A percentile compares a stretch with the other conserved stretches of the same genome.
Conservation (phyloP, 2,329 filamentous ascomycete species). For the Zasmidium citrigriseum region DNA sequence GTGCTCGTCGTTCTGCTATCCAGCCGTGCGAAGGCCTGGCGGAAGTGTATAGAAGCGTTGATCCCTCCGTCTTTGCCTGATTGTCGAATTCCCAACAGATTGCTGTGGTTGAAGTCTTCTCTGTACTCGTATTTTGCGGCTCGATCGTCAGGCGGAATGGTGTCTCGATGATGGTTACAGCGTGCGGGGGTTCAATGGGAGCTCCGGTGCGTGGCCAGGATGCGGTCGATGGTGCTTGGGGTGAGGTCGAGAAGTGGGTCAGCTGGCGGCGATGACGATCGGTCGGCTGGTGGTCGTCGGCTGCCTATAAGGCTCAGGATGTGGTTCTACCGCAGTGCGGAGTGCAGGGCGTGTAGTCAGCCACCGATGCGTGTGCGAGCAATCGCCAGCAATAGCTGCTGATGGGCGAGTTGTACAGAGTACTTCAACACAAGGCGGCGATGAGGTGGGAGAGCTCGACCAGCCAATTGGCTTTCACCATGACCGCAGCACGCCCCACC, state of each 20-base stretch:
- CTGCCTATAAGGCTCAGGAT: background rate
- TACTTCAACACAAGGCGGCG: background rate
- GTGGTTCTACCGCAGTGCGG: constrained; percentile 9
- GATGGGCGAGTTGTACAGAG: background rate
- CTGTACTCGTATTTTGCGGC: background rate
- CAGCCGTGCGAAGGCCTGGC: background rate
- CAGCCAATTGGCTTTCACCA: background rate
- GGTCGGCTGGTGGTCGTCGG: background rate
- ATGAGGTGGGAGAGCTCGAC: background rate
- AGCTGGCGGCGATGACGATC: constrained; percentile 7
- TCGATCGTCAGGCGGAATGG: background rate
- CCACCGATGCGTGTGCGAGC: background rate
- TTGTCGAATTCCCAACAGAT: background rate
- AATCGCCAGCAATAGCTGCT: no score
- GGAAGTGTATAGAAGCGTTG: background rate
- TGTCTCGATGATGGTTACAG: background rate
- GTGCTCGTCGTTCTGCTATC: background rate
- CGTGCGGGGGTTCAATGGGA: background rate
- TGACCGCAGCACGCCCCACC: background rate
- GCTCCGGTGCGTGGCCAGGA: background rate
- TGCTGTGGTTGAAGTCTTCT: background rate
- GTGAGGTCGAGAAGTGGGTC: constrained; percentile 8
- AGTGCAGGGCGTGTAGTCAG: background rate
- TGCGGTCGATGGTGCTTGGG: background rate
- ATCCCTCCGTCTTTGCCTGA: background rate